Evolutionary conservation across 306 rosid genomes (phyloP), one percentile per base, ranked within the genome.

Genomic region (Alnus rubra): DNA sequence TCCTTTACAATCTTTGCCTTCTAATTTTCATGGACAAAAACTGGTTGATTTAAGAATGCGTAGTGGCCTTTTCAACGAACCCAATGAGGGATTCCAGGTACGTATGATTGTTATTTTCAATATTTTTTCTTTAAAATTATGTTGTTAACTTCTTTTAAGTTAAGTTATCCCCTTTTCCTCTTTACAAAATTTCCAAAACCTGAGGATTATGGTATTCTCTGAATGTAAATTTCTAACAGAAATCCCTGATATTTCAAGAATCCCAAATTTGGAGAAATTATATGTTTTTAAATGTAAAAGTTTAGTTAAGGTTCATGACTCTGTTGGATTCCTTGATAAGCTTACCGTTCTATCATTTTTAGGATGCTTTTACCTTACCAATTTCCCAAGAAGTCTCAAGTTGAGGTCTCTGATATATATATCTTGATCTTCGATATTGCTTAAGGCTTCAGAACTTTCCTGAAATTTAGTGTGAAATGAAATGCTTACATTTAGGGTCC

Each of bases 201-300:
- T 53, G 28, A 15, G 6, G 9, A 14, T 16, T 18, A 53, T 53
- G 23, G 59, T 14, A 4, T 18, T 53, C n/a, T 53, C 59, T 18
- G 8, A 53, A 0, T 53, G 59, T 16, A 53, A 53, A 18, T 53
- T 53, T 28, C 23, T 53, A 14, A 53, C 8, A 53, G 18, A 15
- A 53, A 53, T 53, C 2, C 59, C 59, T 14, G 23, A 53, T 16
- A 15, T 53, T 14, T 14, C 59, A 53, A 16, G 59, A n/a, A 53
- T 53, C 59, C 28, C 87, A 23, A 84, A 80, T 77, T 74, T 84
- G 69, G 69, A 62, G 8, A 81, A 84, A 81, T 79, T 84, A 35
- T 73, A 67, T 53, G 82, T 84, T 45, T 74, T 51, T 70, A 9
- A 56, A 16, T 81, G 84, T 50, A 10, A 37, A 9, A 76, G 39